Conservation (phyloP, 2,329 filamentous ascomycete species). For the Lachnellula arida region DNA sequence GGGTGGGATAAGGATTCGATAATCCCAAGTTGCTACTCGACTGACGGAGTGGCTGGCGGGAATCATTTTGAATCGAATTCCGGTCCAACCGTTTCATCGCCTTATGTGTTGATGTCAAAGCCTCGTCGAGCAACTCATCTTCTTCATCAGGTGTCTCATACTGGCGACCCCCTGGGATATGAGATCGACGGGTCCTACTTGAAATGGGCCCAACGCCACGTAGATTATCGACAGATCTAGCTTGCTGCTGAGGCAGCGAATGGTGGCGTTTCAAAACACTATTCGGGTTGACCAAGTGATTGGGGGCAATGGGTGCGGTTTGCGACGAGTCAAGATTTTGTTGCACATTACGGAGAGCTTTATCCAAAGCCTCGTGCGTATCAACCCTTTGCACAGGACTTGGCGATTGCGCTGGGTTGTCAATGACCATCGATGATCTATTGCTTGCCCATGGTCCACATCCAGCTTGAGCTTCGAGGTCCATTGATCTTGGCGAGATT, state of each 20-base stretch:
- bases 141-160: conserved; percentile 97
- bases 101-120: conserved; percentile 69
- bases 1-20: conserved; percentile 59
- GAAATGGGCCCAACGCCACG: conserved; percentile 60
- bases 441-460: conserved; percentile 87
- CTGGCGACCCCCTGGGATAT: conserved; percentile 71
- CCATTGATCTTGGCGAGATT: conserved; percentile 73
- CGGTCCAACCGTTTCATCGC: conserved; percentile 67
- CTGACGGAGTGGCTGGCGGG: conserved; percentile 50
- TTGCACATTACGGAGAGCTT: conserved; percentile 51
- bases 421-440: conserved; percentile 76
- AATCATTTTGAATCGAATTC: conserved; percentile 33
- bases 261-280: conserved; percentile 60
- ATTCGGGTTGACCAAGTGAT: conserved; percentile 46
- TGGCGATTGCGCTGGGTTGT: conserved; percentile 42
- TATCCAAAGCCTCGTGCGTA: conserved; percentile 57
- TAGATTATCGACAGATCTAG: conserved; percentile 56
- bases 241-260: conserved; percentile 55
- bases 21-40: conserved; percentile 60
- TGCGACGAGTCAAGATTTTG: conserved; percentile 42
- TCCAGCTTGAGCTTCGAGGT: conserved; percentile 87
- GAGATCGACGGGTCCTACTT: conserved; percentile 72
- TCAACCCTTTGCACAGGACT: conserved; percentile 49
- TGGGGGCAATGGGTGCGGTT: conserved; percentile 45
- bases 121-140: conserved; percentile 91